Conservation (phyloP, 1,284 basidiomycete species). For the Naganishia sp. region DNA sequence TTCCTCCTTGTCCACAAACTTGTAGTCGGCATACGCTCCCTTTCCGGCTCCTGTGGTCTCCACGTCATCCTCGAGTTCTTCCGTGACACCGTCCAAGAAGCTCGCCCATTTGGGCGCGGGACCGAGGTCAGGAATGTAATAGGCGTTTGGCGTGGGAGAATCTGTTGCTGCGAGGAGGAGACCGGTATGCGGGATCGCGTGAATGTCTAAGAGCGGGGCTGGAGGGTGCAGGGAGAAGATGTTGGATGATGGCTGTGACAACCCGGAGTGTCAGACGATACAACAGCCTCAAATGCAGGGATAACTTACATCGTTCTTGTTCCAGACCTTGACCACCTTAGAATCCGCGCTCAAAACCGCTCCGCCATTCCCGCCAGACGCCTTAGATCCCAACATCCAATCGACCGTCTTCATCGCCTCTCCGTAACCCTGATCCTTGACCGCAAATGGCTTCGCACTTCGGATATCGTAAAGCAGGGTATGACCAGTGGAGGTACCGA, state of each 20-base stretch:
- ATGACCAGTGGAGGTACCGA: constrained; percentile 93
- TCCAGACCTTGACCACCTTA: constrained; percentile 96
- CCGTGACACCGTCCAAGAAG: constrained; percentile 97
- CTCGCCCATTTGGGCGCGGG: constrained; percentile 95
- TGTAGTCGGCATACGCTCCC: constrained; percentile 87
- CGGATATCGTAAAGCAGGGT: constrained; percentile 93
- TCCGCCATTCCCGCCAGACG: constrained; percentile 72
- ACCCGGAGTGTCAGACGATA: constrained; percentile 4
- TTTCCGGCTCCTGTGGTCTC: constrained; percentile 50
- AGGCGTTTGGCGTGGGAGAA: constrained; percentile 84
- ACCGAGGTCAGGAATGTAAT: constrained; percentile 93
- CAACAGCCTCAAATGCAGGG: not conserved
- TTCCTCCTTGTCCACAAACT: constrained; percentile 89
- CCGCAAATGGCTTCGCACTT: constrained; percentile 74
- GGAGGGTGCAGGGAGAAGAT: constrained; percentile 91
- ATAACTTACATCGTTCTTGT: constrained; percentile 69
- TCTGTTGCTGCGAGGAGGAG: constrained; percentile 87
- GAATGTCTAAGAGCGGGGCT: constrained; percentile 81
- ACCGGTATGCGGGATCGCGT: constrained; percentile 81
- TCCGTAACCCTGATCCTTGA: constrained; percentile 97
- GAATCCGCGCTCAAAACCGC: constrained; percentile 85
- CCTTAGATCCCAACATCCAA: constrained; percentile 84
- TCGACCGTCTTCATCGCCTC: constrained; percentile 80
- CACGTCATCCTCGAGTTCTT: constrained; percentile 89
- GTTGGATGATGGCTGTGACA: constrained; percentile 72